These are phyloP conservation scores for Russula emetica DNA, from an alignment of 768 basidiomycete species.

Conservation along the genomic window DNA sequence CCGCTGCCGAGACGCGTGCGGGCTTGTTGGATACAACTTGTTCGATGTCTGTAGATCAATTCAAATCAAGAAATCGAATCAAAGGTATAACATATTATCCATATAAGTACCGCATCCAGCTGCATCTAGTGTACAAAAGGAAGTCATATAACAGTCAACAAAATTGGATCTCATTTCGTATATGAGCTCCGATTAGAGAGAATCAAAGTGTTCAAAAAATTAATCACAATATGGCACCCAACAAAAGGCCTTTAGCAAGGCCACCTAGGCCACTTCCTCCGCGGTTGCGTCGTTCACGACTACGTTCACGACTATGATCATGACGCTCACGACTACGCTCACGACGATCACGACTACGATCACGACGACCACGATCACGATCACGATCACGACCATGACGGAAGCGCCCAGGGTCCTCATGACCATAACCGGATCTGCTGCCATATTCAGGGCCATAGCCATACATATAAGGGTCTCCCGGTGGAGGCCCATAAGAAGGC, in stretches of 20 bases:
- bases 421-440: slow-evolving; percentile 23
- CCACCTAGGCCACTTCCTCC: slow-evolving; percentile 35
- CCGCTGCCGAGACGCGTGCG: not conserved
- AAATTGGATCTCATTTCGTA: not conserved
- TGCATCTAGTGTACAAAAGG: not conserved
- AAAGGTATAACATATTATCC: not conserved
- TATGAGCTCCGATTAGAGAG: not conserved
- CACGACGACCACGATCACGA: too few species aligned
- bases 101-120: too few species aligned
- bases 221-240: slow-evolving; percentile 6
- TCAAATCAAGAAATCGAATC: not conserved
- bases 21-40: too few species aligned
- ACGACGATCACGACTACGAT: too few species aligned
- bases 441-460: slow-evolving; percentile 20
- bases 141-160: not conserved
- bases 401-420: too few species aligned
- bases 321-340: too few species aligned
- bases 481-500: slow-evolving; percentile 30
- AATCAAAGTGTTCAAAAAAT: slow-evolving; percentile 8
- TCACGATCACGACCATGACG: too few species aligned
- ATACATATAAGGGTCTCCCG: slow-evolving; percentile 27
- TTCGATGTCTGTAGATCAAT: not conserved
- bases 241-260: slow-evolving; percentile 37
- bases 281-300: not conserved
- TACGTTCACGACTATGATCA: too few species aligned